Base-by-base conservation (phyloP, 495 filamentous ascomycete genomes). In the Beverwykella pulmonaria region DNA sequence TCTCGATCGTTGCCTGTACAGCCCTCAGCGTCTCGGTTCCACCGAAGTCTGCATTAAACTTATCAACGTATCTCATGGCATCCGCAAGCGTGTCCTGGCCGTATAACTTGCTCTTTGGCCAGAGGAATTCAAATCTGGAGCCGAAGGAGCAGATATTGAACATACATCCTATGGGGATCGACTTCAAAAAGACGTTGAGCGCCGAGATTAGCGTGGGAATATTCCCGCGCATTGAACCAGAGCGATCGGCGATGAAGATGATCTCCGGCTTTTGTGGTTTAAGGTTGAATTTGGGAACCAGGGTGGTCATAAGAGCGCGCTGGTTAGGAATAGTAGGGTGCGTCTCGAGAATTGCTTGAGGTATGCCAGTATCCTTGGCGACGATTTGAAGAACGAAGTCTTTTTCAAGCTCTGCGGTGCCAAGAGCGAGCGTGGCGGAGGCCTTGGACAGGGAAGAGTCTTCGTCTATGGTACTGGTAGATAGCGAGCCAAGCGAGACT, bases 111-210 rank as follows among this genome's bases (percentile, higher is more conserved):
- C 86, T 88, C 7, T 76, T 78, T 0, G 73, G 48, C 82, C 88
- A 92, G 14, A 92, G 77, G 55, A 88, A 85, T 0, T 75, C 66
- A 63, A 82, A 65, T 0, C 22, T n/a, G 23, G 52, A 76, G 9
- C 89, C 89, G 66, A 92, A 92, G 2, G 85, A 89, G 74, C 83
- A 87, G 54, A 91, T 90, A 73, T 92, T 91, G 79, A 92, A 91
- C 73, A 82, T 84, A 53, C 84, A 76, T 0, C 87, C 87, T 0
- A 85, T 62, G 1, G 88, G 88, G 10, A 92, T 76, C 0, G 86
- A 88, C 65, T 89, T 90, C 27, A 92, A 77, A 61, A 91, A 88
- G n/a, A 90, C 75, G 1, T 78, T 77, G 27, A 91, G 76, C 1
- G 88, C 88, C 5, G 80, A 78, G 19, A 82, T 73, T 20, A 90